phyloP scores from a whole-genome alignment of 306 rosid genomes.

The Medicago lupulina region DNA sequence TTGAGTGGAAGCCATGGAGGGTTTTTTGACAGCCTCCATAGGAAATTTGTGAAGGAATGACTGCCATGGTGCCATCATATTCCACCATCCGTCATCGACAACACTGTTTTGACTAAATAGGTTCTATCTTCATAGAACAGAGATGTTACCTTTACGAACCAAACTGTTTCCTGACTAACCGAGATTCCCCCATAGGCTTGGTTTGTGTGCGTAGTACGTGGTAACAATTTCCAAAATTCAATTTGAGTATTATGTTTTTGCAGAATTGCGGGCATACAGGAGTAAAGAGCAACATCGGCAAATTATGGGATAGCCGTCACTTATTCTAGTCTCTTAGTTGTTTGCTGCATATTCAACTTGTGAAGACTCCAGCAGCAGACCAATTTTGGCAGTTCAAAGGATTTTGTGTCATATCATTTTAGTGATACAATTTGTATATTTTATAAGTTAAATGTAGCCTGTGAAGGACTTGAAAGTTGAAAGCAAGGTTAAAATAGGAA shows the following conservation, averaged over 20 bases:
- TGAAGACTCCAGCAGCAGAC: slow-evolving; percentile 11
- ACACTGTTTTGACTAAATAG: background rate
- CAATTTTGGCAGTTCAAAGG: too few species aligned
- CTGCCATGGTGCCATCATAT: too few species aligned
- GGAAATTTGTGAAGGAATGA: too few species aligned
- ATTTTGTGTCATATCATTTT: too few species aligned
- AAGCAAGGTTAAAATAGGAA: slow-evolving; percentile 18
- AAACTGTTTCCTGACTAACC: background rate
- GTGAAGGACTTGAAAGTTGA: background rate
- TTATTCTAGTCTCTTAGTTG: background rate
- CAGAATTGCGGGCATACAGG: slow-evolving; percentile 31
- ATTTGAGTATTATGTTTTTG: slow-evolving; percentile 15
- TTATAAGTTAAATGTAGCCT: slow-evolving; percentile 25
- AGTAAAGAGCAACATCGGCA: slow-evolving; percentile 34
- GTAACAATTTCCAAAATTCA: background rate
- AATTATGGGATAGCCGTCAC: slow-evolving; percentile 10
- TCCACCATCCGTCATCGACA: too few species aligned
- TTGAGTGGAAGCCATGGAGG: too few species aligned
- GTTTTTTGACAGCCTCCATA: too few species aligned
- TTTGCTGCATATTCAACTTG: background rate
- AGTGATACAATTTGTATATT: too few species aligned
- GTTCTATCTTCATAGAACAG: background rate
- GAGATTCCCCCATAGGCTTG: background rate
- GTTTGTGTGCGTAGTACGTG: background rate
- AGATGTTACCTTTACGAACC: background rate